Base-by-base conservation (phyloP, 225 moss, liverwort and hornwort genomes). In the Asterella californica region DNA sequence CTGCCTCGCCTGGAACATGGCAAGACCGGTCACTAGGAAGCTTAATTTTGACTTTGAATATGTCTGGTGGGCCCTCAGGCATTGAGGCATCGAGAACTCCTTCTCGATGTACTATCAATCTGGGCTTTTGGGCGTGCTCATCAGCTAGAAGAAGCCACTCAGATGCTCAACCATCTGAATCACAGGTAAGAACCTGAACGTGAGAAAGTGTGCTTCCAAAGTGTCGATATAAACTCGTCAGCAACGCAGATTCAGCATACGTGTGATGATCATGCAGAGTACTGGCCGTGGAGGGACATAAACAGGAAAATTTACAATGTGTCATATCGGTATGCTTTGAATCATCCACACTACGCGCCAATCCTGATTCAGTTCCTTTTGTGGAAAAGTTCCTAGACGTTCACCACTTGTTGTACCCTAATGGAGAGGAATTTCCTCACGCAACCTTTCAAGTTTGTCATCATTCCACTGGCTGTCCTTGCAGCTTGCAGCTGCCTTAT, bases 101-200 rank as follows among this genome's bases (percentile, higher is more conserved):
- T 89, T 61, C 84, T 92, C 77, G 84, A 91, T 32, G 75, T 94
- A 57, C 83, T 91, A 76, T 77, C 92, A 24, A 76, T 92, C 55
- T 94, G 94, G 94, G 92, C 89, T 12, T 86, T 92, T 50, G 82
- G 90, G 21, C 89, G 87, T 75, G 90, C 86, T 78, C 83, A 86
- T 54, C 82, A 88, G 82, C 79, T 67, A 64, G 67, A 77, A 71
- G 88, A 84, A 81, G 88, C 90, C 74, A 78, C 79, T 47, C 75
- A 67, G 49, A 83, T 89, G 37, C 83, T 92, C 75, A 75, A 79
- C 65, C 80, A 38, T 77, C 79, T 94, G 27, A 83, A 65, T 21
- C 81, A 19, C 79, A 94, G 91, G 91, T 86, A 85, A 84, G 83
- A n/a, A 52, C 17, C 19, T 78, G 54, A 37, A 76, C 24, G 50